Evolutionary conservation across 2,329 filamentous ascomycete species (phyloP), one percentile per base, ranked within the genome.

Genomic region (Aspergillus sp.): DNA sequence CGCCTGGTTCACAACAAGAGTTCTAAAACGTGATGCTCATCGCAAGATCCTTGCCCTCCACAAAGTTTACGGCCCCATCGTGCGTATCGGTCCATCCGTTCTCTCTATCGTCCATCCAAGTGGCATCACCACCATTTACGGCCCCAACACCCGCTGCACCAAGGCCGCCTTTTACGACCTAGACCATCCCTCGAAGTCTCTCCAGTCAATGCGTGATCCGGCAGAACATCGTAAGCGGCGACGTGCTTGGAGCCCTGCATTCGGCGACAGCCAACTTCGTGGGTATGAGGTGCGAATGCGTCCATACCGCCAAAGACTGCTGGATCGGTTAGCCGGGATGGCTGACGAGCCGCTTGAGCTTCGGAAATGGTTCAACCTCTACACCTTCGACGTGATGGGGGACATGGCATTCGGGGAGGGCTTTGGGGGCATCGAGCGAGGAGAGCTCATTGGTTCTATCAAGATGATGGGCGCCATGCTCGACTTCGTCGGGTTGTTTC

Each of bases 361-460:
- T 39, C 64, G 72, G 2, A 71, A 76, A 50, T 78, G 73, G 64
- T 77, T 78, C 59, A 75, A 73, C 26, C 36, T 81, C 76, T 56
- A 56, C 64, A 73, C 67, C 20, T 81, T 79, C 65, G 79, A 81
- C 63, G 71, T 80, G 24, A 80, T 81, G 75, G 77, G 78, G 4
- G 71, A 73, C 9, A 66, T 82, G 32, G 77, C 77, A 0, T 81
- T 81, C 63, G 78, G 57, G 5, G 20, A 53, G 12, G 36, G 36
- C 0, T 63, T 63, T 24, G 54, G 24, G 14, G 53, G 56, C 24
- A 24, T 61, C 2, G 59, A 63, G 29, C 39, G 49, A 6, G 59
- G 59, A 2, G 54, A 59, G 4, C 36, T 69, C 74, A 54, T 67
- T 78, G 51, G 68, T 75, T n/a, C 72, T 10, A 73, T 67, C 1